These are phyloP conservation scores for Quercus suber DNA, from an alignment of 306 rosid species.

Conservation along the genomic window DNA sequence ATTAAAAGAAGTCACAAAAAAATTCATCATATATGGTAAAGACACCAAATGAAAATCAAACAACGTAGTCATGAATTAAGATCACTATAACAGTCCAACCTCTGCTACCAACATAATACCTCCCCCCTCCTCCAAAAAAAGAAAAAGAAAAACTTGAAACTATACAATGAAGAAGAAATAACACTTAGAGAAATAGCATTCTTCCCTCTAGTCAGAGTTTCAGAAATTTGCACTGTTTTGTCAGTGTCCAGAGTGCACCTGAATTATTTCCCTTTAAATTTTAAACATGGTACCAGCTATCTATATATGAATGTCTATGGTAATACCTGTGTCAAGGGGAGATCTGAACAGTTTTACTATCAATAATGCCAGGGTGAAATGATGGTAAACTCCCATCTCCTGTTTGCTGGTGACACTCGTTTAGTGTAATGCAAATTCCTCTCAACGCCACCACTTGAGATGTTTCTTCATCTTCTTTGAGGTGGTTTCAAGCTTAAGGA, in stretches of 20 bases:
- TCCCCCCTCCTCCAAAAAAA: background rate
- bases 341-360: no score
- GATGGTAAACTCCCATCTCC: no score
- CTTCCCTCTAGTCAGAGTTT: background rate
- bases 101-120: background rate
- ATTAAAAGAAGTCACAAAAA: constrained; percentile 16
- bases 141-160: background rate
- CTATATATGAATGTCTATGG: background rate
- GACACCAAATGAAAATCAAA: background rate
- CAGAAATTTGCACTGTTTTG: background rate
- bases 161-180: background rate
- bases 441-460: no score
- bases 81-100: background rate
- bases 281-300: background rate
- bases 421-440: no score
- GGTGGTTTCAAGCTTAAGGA: no score
- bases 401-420: no score
- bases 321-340: background rate
- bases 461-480: no score
- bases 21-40: background rate
- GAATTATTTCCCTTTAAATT: background rate
- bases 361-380: no score
- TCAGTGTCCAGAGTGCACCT: background rate
- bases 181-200: background rate
- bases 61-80: background rate